A percentile compares a stretch with the other conserved stretches of the same genome.
phyloP scores from a whole-genome alignment of 1,284 basidiomycete genomes.

The Meripilus lineatus region DNA sequence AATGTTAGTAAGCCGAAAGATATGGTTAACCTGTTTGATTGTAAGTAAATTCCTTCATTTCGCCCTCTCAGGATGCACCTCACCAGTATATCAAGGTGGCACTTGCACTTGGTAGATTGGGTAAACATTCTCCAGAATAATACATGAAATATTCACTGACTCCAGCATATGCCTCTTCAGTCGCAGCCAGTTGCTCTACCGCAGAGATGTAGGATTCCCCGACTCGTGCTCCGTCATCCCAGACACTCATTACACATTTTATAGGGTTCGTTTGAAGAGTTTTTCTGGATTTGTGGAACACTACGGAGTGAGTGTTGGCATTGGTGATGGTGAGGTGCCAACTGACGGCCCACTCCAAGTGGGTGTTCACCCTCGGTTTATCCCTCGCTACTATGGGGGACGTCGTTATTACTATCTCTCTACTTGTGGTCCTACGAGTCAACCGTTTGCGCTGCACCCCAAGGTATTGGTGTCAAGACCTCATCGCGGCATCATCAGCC shows the following conservation, averaged over 20 bases:
- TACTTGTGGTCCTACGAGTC: constrained; percentile 36
- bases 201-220: too few relatives aligned
- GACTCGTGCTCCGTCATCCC: too few relatives aligned
- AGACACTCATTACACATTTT: constrained; percentile 2
- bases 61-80: too few relatives aligned
- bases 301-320: constrained; percentile 4
- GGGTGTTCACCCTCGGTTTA: constrained; percentile 48
- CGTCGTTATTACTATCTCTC: constrained; percentile 39
- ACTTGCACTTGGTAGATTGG: too few relatives aligned
- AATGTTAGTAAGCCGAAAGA: too few relatives aligned
- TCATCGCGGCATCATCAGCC: background rate
- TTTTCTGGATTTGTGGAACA: constrained; percentile 17
- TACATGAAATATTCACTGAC: too few relatives aligned
- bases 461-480: constrained; percentile 19
- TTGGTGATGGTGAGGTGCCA: background rate
- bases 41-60: too few relatives aligned
- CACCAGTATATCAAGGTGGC: too few relatives aligned
- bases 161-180: too few relatives aligned
- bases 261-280: constrained; percentile 27
- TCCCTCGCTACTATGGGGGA: constrained; percentile 43
- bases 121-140: too few relatives aligned
- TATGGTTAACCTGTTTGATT: too few relatives aligned
- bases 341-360: constrained; percentile 27
- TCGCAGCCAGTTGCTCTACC: too few relatives aligned
- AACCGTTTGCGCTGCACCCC: constrained; percentile 33